These are phyloP conservation scores for Ilex aquifolium DNA, from an alignment of 257 asterid species.

Conservation along the genomic window DNA sequence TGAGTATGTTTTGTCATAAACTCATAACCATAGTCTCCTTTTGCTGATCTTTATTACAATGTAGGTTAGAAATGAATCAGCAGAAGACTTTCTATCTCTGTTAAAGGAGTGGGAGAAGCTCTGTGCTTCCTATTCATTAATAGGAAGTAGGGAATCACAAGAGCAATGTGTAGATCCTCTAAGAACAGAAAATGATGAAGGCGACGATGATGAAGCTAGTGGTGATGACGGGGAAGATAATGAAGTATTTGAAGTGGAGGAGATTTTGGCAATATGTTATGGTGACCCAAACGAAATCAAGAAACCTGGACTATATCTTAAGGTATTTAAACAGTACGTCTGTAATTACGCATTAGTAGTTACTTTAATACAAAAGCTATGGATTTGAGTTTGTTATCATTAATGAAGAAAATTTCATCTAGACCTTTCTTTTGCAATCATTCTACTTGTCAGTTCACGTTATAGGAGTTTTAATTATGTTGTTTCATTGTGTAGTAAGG, in stretches of 20 bases:
- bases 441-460: too few relatives aligned
- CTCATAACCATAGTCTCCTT: too few relatives aligned
- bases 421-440: too few relatives aligned
- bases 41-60: neutral
- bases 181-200: slow-evolving; percentile 10
- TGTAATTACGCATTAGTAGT: too few relatives aligned
- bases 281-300: slow-evolving; percentile 45
- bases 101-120: slow-evolving; percentile 70
- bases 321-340: slow-evolving; percentile 33
- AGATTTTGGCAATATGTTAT: slow-evolving; percentile 42
- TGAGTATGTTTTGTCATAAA: too few relatives aligned
- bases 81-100: slow-evolving; percentile 45
- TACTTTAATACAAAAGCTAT: too few relatives aligned
- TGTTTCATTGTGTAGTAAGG: too few relatives aligned
- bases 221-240: slow-evolving; percentile 21
- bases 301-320: slow-evolving; percentile 38
- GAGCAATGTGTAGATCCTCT: slow-evolving; percentile 13
- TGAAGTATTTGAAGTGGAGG: slow-evolving; percentile 54
- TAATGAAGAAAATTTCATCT: too few relatives aligned
- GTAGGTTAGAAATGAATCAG: slow-evolving; percentile 66
- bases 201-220: slow-evolving; percentile 8
- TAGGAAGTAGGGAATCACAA: slow-evolving; percentile 13
- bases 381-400: too few relatives aligned
- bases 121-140: slow-evolving; percentile 33
- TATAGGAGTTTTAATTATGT: too few relatives aligned